Evolutionary conservation across 805 yeast species (phyloP).

Genomic region (Wickerhamiella allomyrinae): DNA sequence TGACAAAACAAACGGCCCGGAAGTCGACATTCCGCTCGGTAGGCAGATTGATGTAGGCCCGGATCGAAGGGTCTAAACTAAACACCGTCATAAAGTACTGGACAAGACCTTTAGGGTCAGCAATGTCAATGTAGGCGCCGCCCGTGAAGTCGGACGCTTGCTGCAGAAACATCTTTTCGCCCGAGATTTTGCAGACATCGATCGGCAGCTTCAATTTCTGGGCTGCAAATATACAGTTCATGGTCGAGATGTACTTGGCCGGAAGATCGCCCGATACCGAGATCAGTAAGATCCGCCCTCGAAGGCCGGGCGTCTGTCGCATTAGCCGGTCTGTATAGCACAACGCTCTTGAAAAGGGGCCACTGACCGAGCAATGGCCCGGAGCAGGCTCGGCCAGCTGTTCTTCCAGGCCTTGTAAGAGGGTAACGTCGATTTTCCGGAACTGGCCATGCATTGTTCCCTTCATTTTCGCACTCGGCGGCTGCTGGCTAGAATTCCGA

Average conservation of each 20-base stretch:
- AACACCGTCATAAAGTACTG: conserved; percentile 73
- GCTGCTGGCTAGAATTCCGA: too few relatives aligned
- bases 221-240: conserved; percentile 93
- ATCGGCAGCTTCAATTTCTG: conserved; percentile 74
- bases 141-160: conserved; percentile 93
- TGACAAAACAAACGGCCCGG: conserved; percentile 83
- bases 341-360: conserved; percentile 53
- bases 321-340: conserved; percentile 51
- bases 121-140: conserved; percentile 67
- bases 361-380: conserved; percentile 44
- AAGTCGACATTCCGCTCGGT: conserved; percentile 79
- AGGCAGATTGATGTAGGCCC: conserved; percentile 67
- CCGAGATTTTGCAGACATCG: conserved; percentile 74
- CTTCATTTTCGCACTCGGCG: conserved; percentile 22
- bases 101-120: conserved; percentile 58
- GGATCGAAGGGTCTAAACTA: conserved; percentile 70
- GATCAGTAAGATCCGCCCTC: conserved; percentile 50
- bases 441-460: conserved; percentile 72
- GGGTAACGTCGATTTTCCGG: conserved; percentile 58
- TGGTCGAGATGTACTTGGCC: conserved; percentile 75
- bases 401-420: conserved; percentile 42
- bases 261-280: conserved; percentile 54
- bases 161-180: conserved; percentile 68
- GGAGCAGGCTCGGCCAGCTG: conserved; percentile 31
- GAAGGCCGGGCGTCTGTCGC: conserved; percentile 33